These are phyloP conservation scores for Penium margaritaceum DNA, from an alignment of 139 green algal genomes.

Conservation along the genomic window DNA sequence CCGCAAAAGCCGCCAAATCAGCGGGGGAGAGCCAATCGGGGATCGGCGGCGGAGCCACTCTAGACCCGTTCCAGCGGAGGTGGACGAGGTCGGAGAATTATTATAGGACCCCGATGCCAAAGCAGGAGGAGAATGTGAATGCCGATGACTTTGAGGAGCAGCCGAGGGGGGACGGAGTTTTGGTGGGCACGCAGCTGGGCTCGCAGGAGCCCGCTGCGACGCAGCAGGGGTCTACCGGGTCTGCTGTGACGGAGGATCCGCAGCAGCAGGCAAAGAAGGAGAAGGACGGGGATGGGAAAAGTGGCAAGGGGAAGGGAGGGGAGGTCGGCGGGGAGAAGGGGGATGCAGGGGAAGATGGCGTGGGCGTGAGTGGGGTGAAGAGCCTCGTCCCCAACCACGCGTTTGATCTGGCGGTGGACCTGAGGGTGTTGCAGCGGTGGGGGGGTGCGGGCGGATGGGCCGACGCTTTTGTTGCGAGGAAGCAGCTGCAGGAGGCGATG, in stretches of 20 bases:
- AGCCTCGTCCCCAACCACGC: constrained; percentile 5
- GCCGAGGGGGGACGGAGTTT: no score
- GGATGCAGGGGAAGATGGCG: not conserved
- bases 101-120: no score
- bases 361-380: not conserved
- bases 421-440: constrained; percentile 14
- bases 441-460: not conserved
- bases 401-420: constrained; percentile 36
- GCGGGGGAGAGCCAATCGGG: no score
- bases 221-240: no score
- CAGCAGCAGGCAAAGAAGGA: not conserved
- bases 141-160: no score
- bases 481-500: constrained; percentile 23
- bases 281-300: not conserved
- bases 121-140: no score
- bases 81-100: no score
- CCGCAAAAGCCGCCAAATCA: not conserved
- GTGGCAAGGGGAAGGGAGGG: not conserved
- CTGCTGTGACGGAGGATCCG: not conserved
- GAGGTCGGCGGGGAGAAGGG: not conserved
- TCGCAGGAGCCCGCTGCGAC: no score
- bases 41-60: no score
- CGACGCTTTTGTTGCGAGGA: constrained; percentile 28
- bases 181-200: no score
- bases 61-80: no score